Base-by-base conservation (phyloP, 2,329 filamentous ascomycete genomes). In the Fusarium verticillioides region DNA sequence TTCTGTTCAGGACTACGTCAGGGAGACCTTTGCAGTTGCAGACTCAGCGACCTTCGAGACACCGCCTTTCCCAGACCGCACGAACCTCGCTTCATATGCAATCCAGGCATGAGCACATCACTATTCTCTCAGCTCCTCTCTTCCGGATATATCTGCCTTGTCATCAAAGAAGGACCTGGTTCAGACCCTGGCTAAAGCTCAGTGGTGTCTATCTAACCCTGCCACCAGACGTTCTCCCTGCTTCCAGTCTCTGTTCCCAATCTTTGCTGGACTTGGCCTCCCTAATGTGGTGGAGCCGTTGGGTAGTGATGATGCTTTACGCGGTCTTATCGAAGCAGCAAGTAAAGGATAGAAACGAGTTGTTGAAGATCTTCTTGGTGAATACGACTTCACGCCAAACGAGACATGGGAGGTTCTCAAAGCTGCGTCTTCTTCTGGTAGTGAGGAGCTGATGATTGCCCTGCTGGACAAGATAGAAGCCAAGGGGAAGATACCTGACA, bases 31-130 rank as follows among this genome's bases (percentile, higher is more conserved):
- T 2, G 12, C 39, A 9, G 16, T 53, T 18, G 2, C 7, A 6
- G 54, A 59, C 23, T 5, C 42, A 7, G 5, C 19, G 32, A 32
- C 34, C 7, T 67, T 60, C 11, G 46, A 67, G 39, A 54, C 53
- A 7, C 53, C 53, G 0, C 50, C 47, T 4, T 64, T 63, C 11
- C 23, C 50, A 18, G 57, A 62, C 23, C 63, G 66, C 21, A 42
- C 43, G 0, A 69, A 63, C 5, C 39, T 69, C 13, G n/a, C 23
- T 0, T 68, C 66, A 4, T 68, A 63, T n/a, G 44, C 57, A 23
- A 39, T 69, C 4, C 63, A 58, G 9, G 63, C 66, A 7, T 69
- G 57, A 63, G 8, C 57, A 16, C 52, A 69, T 26, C 66, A 68
- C 18, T 69, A 40, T 18, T 37, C 34, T 30, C 34, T 63, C 9